Evolutionary conservation across 768 basidiomycete genomes (phyloP), one percentile per base, ranked within the genome.

Genomic region (Hypsizygus marmoreus): DNA sequence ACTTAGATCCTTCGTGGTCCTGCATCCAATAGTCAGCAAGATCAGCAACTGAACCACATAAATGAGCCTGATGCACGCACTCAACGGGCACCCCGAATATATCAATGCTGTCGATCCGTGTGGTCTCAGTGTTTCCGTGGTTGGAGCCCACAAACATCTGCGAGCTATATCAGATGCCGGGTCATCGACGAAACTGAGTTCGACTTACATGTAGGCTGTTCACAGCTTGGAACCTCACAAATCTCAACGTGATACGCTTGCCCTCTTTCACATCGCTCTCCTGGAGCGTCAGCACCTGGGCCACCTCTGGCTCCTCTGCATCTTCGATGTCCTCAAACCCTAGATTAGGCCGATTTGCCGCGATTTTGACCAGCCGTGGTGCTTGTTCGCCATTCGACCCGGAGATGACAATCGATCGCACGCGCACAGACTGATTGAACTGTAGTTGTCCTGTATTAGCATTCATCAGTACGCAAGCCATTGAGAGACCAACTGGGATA

Each of bases 111-210:
- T 89, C 82, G 49, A 90, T 81, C 14, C 82, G 71, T 4, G 87
- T 86, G 56, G 77, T 71, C 4, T 88, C 84, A 28, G 73, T 76
- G 26, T 56, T 78, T 0, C 77, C 83, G 46, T 87, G 82, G 51
- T 88, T 88, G 5, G 80, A 79, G 26, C 67, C 72, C 30, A 90
- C 77, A 55, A 90, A 89, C 30, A 90, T 76, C 85, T 88, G 47
- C n/a, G n/a, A n/a, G n/a, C n/a, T n/a, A n/a, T 10, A 31, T 10
- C 6, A 39, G 7, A 29, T 37, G 24, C 37, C 30, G 31, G 36
- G 14, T 22, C 17, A 29, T 33, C 12, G 9, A 14, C 22, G n/a
- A 46, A 36, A 3, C 23, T 1, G 19, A 45, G 6, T 20, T 9
- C 45, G 30, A 67, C 80, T 53, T 52, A 86, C 88, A 60, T 85